Conservation (phyloP, 1,284 basidiomycete genomes). For the Polyporus tsugae region DNA sequence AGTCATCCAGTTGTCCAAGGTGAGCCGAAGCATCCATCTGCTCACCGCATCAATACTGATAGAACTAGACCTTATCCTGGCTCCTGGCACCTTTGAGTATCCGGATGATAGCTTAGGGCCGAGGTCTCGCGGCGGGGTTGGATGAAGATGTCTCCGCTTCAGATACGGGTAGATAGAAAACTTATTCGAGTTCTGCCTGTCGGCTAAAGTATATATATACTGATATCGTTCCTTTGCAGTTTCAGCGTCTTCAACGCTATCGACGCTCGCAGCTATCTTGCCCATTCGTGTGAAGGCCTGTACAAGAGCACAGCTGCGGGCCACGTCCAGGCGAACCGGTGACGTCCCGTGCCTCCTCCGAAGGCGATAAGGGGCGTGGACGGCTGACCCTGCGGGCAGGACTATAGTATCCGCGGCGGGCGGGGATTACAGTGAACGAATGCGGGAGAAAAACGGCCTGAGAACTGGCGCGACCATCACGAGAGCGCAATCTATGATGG, state of each 20-base stretch:
- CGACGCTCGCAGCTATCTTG: background rate
- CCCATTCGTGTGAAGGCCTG: background rate
- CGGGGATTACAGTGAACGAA: background rate
- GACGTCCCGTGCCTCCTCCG: too few relatives aligned
- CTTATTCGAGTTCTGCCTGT: background rate
- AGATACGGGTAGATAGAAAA: background rate
- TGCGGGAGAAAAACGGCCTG: conserved; percentile 21
- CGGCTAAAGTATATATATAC: background rate
- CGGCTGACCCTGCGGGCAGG: background rate
- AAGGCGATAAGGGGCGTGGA: background rate
- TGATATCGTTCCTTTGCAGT: background rate
- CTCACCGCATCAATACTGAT: too few relatives aligned
- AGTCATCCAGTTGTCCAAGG: too few relatives aligned
- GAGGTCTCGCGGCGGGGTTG: background rate
- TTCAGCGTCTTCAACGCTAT: background rate
- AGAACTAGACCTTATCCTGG: too few relatives aligned
- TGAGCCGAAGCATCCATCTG: too few relatives aligned
- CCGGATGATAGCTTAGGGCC: background rate
- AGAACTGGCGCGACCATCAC: conserved; percentile 23
- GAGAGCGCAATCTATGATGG: conserved; percentile 28
- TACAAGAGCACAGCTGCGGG: background rate
- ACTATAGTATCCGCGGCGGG: background rate
- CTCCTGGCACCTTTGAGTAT: background rate
- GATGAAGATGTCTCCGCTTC: background rate
- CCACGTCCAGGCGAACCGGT: background rate